Evolutionary conservation across 768 basidiomycete genomes (phyloP), one percentile per base, ranked within the genome.

Genomic region (Lentinula detonsa): DNA sequence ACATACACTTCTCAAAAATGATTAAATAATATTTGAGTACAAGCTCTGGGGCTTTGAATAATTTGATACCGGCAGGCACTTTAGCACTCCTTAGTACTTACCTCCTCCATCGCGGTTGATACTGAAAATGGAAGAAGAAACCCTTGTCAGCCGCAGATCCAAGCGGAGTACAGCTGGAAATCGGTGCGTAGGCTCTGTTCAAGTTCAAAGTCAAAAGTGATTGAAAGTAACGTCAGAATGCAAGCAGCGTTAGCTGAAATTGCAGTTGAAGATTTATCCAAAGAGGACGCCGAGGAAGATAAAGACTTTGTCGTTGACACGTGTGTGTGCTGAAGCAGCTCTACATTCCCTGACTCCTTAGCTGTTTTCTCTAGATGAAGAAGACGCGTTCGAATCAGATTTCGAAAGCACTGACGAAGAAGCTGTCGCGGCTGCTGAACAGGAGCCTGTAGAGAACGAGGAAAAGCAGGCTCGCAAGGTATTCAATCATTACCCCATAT

Each of bases 401-500:
- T 94, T 95, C 67, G 89, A 85, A 63, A 90, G 88, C 64, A 93
- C 92, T 0, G 92, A 93, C 61, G 91, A 91, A 45, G 86, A 56
- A 43, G 23, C 55, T n/a, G 55, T 37, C 2, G 37, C 81, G 40
- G 78, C 72, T 1, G 79, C 81, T n/a, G 80, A 81, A 28, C 82
- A 80, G 10, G 74, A 76, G 16, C 18, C 39, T 33, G 23, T 28
- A 5, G 83, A 83, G 5, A 78, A 74, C 4, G 86, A 76, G 0
- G 91, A 93, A 66, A 78, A 73, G 45, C 74, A 73, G n/a, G 75
- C 81, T 4, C 71, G 75, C 37, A 85, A 87, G 9, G 89, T 90
- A 65, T 88, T 91, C 58, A 80, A 73, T 61, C 18, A 31, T 1
- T 60, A 11, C 9, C 40, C 6, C 52, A 13, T 50, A 46, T 68